Conservation (phyloP, 2,329 filamentous ascomycete species). For the Phaeoacremonium minimum region DNA sequence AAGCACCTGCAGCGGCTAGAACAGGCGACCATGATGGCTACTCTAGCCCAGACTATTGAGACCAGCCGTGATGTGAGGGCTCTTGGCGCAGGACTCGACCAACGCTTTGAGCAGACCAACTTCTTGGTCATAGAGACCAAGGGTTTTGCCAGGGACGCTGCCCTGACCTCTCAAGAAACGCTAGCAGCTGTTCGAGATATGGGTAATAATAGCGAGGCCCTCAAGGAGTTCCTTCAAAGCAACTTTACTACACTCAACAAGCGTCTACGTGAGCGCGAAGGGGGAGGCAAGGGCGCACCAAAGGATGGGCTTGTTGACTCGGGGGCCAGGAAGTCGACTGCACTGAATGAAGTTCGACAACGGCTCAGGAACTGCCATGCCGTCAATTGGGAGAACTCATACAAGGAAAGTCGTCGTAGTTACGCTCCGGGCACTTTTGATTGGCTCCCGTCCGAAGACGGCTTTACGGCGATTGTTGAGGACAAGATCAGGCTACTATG, state of each 20-base stretch:
- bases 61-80: not conserved
- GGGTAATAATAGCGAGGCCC: not conserved
- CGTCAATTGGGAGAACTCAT: too few relatives aligned
- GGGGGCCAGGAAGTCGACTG: not conserved
- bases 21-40: constrained; percentile 1
- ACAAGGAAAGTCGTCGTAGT: not conserved
- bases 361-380: too few relatives aligned
- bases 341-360: not conserved
- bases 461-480: not conserved
- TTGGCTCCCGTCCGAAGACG: not conserved
- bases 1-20: constrained; percentile 6
- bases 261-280: not conserved
- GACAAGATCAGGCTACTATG: not conserved
- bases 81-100: not conserved
- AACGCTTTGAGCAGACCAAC: not conserved
- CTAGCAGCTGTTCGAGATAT: not conserved
- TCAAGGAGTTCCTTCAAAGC: not conserved
- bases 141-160: not conserved
- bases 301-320: not conserved
- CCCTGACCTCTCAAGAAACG: not conserved
- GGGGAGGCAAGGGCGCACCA: too few relatives aligned
- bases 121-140: not conserved
- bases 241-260: not conserved
- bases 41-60: not conserved
- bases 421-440: not conserved